Evolutionary conservation across 257 asterid genomes (phyloP).

Genomic region (Linderniella brevidens): DNA sequence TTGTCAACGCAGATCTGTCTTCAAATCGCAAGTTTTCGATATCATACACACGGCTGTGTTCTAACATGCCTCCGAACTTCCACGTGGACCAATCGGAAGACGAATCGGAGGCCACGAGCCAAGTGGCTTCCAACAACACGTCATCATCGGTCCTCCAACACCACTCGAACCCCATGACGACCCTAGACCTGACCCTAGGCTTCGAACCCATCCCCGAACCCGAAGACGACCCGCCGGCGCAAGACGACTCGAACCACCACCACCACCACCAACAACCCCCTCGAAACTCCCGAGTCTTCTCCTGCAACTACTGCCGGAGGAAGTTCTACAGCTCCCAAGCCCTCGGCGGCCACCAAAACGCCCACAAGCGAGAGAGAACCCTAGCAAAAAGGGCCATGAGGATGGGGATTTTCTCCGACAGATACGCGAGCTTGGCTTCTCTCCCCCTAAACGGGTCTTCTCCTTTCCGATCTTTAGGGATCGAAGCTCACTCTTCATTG

Average conservation of each 20-base stretch:
- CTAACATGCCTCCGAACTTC: slow-evolving; percentile 30
- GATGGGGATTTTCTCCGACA: slow-evolving; percentile 68
- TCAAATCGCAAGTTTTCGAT: too few relatives aligned
- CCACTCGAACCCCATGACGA: slow-evolving; percentile 12
- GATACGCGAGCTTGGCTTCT: slow-evolving; percentile 72
- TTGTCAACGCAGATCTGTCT: background rate
- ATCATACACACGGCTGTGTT: too few relatives aligned
- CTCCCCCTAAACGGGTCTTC: slow-evolving; percentile 77
- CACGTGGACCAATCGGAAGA: slow-evolving; percentile 51
- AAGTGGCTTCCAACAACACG: slow-evolving; percentile 38
- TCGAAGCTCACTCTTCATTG: slow-evolving; percentile 60
- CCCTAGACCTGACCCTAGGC: slow-evolving; percentile 73
- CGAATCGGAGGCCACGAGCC: slow-evolving; percentile 70
- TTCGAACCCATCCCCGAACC: too few relatives aligned
- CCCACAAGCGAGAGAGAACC: slow-evolving; percentile 87
- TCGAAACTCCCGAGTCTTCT: slow-evolving; percentile 39
- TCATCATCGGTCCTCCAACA: slow-evolving; percentile 19
- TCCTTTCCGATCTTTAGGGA: slow-evolving; percentile 47
- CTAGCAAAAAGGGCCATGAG: slow-evolving; percentile 81
- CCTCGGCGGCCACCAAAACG: slow-evolving; percentile 88
- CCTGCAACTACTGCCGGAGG: slow-evolving; percentile 84
- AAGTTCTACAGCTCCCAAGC: slow-evolving; percentile 96
- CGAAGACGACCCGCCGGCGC: too few relatives aligned
- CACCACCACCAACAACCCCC: slow-evolving; percentile 22
- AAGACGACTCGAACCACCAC: too few relatives aligned